Percentiles rank a stretch among this genome's conserved stretches.
phyloP scores from a whole-genome alignment of 2,329 filamentous ascomycete genomes.

The Simplicillium sp. region DNA sequence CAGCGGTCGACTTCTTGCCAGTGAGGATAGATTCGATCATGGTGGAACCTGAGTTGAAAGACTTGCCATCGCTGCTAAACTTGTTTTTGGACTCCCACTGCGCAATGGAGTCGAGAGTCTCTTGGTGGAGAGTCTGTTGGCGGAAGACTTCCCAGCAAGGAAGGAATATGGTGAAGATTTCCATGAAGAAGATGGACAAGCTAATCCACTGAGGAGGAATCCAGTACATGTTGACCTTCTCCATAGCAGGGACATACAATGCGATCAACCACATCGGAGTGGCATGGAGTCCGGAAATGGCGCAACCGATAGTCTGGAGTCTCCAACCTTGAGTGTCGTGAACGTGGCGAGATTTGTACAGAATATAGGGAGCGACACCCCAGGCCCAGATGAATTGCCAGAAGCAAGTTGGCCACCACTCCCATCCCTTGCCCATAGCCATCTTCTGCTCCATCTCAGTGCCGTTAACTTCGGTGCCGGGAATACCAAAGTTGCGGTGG shows the following conservation, averaged over 20 bases:
- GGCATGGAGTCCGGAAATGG: slow-evolving; percentile 19
- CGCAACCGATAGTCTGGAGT: slow-evolving; percentile 45
- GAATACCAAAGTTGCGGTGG: slow-evolving; percentile 48
- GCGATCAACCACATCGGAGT: slow-evolving; percentile 45
- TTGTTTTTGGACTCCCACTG: slow-evolving; percentile 31
- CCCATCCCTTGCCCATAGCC: slow-evolving; percentile 43
- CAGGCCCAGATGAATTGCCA: slow-evolving; percentile 56
- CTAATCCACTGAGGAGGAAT: slow-evolving; percentile 45
- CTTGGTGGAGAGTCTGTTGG: slow-evolving; percentile 26
- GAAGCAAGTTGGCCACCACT: slow-evolving; percentile 54
- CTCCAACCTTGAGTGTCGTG: slow-evolving; percentile 57
- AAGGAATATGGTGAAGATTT: slow-evolving; percentile 52
- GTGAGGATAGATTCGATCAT: slow-evolving; percentile 17
- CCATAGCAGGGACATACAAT: slow-evolving; percentile 31
- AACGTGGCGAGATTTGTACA: slow-evolving; percentile 53
- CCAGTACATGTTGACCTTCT: slow-evolving; percentile 35
- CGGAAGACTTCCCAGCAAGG: slow-evolving; percentile 50
- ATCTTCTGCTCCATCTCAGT: slow-evolving; percentile 39
- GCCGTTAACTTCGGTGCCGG: slow-evolving; percentile 46
- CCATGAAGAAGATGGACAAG: slow-evolving; percentile 44
- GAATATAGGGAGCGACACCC: slow-evolving; percentile 46
- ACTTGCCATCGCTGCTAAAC: slow-evolving; percentile 9
- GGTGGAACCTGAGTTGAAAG: slow-evolving; percentile 11
- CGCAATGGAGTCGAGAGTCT: slow-evolving; percentile 33
- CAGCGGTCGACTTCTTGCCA: slow-evolving; percentile 22